These are phyloP conservation scores for Heritiera fomes DNA, from an alignment of 345 rosid genomes.

Conservation along the genomic window DNA sequence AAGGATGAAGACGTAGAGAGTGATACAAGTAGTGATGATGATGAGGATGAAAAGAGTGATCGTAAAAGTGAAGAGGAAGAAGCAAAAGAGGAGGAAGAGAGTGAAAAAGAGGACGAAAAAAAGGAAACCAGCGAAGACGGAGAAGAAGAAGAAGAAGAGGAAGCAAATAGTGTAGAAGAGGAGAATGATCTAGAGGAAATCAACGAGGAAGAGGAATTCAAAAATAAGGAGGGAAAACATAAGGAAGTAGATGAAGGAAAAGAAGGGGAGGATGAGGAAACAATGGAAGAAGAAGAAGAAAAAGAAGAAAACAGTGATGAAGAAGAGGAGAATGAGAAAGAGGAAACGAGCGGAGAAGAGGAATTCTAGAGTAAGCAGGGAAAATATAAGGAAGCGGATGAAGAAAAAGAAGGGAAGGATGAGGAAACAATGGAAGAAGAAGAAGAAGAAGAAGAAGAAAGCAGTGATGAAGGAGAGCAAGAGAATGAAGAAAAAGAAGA, in stretches of 20 bases:
- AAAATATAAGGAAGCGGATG: too few relatives aligned
- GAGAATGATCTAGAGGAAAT: not conserved
- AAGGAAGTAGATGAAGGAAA: not conserved
- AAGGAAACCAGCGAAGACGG: not conserved
- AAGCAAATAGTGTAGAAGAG: not conserved
- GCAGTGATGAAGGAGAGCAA: too few relatives aligned
- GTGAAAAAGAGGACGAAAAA: not conserved
- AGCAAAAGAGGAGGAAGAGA: not conserved
- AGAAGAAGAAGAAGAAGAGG: not conserved
- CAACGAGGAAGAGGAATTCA: not conserved
- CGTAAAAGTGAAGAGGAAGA: not conserved
- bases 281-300: not conserved
- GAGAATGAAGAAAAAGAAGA: too few relatives aligned
- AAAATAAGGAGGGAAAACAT: not conserved
- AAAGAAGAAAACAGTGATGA: not conserved
- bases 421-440: too few relatives aligned
- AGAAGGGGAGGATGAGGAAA: not conserved
- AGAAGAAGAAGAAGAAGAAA: too few relatives aligned
- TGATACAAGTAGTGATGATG: not conserved
- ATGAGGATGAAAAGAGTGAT: not conserved
- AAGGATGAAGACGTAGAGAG: not conserved
- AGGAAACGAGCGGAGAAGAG: too few relatives aligned
- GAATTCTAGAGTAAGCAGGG: too few relatives aligned
- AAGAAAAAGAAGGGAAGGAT: too few relatives aligned
- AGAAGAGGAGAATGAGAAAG: too few relatives aligned